These are phyloP conservation scores for Saprolegnia parasitica DNA, from an alignment of 352 stramenopile genomes.

Conservation along the genomic window DNA sequence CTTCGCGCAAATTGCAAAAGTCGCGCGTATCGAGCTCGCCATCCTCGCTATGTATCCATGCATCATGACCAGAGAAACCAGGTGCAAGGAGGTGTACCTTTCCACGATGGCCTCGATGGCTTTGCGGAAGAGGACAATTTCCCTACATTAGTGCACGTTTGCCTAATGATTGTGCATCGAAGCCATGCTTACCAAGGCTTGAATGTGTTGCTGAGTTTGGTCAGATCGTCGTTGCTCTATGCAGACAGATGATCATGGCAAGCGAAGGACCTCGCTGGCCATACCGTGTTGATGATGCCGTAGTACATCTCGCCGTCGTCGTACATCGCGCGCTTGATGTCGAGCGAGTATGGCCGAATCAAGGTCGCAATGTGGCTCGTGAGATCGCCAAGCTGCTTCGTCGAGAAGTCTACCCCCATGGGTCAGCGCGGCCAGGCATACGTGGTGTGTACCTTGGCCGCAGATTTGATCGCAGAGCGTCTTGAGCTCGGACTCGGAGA, in stretches of 20 bases:
- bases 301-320: slow-evolving; percentile 82
- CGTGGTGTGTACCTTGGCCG: slow-evolving; percentile 3
- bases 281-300: slow-evolving; percentile 71
- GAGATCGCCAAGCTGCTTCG: slow-evolving; percentile 58
- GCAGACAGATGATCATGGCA: not conserved
- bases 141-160: slow-evolving; percentile 29
- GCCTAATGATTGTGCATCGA: not conserved
- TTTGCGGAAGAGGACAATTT: slow-evolving; percentile 80
- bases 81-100: slow-evolving; percentile 34
- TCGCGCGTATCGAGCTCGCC: slow-evolving; percentile 57
- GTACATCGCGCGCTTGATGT: slow-evolving; percentile 69
- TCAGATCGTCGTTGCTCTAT: slow-evolving; percentile 73
- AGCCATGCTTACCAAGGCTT: slow-evolving; percentile 41
- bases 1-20: slow-evolving; percentile 70
- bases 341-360: slow-evolving; percentile 61
- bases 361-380: slow-evolving; percentile 51
- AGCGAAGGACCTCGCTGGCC: not conserved
- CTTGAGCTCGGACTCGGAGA: slow-evolving; percentile 18
- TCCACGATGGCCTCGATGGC: slow-evolving; percentile 79
- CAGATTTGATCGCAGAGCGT: slow-evolving; percentile 1
- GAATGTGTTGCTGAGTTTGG: slow-evolving; percentile 64
- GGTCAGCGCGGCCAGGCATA: not conserved
- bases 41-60: slow-evolving; percentile 41
- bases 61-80: not conserved
- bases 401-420: slow-evolving; percentile 14